Evolutionary conservation across 805 yeast genomes (phyloP), one percentile per base, ranked within the genome.

Genomic region (Lipomyces chichibuensis): DNA sequence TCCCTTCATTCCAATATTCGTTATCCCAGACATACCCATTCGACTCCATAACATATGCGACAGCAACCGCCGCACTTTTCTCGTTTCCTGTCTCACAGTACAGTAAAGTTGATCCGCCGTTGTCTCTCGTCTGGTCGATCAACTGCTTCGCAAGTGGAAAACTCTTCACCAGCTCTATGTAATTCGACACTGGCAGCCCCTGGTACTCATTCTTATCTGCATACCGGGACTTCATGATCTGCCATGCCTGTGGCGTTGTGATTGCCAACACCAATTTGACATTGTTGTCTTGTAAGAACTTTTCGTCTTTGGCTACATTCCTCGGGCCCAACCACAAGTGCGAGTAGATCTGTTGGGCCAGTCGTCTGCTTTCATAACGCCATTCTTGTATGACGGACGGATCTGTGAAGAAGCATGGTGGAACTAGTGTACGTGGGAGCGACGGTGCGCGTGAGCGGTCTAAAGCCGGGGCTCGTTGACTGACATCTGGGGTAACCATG

Each of bases 241-340:
- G 52, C 64, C 65, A 55, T 5, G 65, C 61, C 49, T 54, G 63
- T 7, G 67, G 71, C 33, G 53, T 32, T 5, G 73, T 53, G 43
- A 61, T 51, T 27, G 65, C 63, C 6, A 70, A 57, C 7, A 58
- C 32, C 13, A 63, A 46, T 39, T 46, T 58, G 67, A 84, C 80
- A 67, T 82, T 81, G 64, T 81, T 75, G n/a, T 74, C 71, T 23
- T 66, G 62, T 9, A 84, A 70, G 62, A 81, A 80, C 8, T 75
- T 77, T 8, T 72, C 70, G 71, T 82, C 81, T 0, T 80, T 76
- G n/a, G 82, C 73, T 0, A 81, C 77, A 60, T 81, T 76, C 63
- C 82, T 69, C 1, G 87, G 85, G 1, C 87, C 87, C 37, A 84
- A 76, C 77, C 81, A 83, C 2, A 84, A 74, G 57, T 78, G 75